Percentiles rank a stretch among this genome's conserved stretches.
Evolutionary conservation across 1,139 yeast genomes (phyloP).

Genomic region (Lodderomyces metapsilosis): DNA sequence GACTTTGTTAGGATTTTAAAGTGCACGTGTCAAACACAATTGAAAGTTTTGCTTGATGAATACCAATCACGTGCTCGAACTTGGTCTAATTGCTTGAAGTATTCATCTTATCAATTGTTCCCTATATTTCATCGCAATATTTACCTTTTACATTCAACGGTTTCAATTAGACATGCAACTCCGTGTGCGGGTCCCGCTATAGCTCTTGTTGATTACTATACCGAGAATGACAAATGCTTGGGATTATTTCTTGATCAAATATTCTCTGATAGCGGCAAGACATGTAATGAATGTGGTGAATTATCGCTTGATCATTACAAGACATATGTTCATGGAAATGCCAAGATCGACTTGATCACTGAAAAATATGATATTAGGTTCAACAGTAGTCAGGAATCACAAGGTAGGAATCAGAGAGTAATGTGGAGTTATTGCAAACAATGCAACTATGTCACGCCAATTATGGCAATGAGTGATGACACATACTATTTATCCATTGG

Average conservation of each 20-base stretch:
- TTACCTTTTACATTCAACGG: constrained; percentile 75
- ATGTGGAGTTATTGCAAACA: constrained; percentile 92
- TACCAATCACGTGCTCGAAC: constrained; percentile 35
- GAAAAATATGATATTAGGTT: constrained; percentile 47
- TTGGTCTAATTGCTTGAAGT: constrained; percentile 42
- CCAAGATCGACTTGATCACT: constrained; percentile 74
- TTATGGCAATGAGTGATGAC: constrained; percentile 80
- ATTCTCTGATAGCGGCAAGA: constrained; percentile 62
- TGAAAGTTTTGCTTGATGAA: constrained; percentile 26
- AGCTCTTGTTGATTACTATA: constrained; percentile 79
- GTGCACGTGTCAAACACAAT: constrained; percentile 30
- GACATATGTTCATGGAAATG: constrained; percentile 86
- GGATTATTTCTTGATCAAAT: constrained; percentile 87
- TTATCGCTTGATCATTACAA: constrained; percentile 72
- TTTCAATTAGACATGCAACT: constrained; percentile 79
- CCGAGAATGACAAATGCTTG: constrained; percentile 86
- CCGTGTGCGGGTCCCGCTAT: constrained; percentile 92
- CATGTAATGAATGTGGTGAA: constrained; percentile 83
- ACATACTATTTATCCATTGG: constrained; percentile 93
- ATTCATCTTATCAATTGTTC: constrained; percentile 42
- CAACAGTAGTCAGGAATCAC: constrained; percentile 36
- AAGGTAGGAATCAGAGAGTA: constrained; percentile 48
- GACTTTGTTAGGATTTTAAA: constrained; percentile 42
- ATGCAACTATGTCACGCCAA: constrained; percentile 76
- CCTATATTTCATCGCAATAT: constrained; percentile 70